Evolutionary conservation across 495 filamentous ascomycete genomes (phyloP).

Genomic region (Evansstolkia leycettana): DNA sequence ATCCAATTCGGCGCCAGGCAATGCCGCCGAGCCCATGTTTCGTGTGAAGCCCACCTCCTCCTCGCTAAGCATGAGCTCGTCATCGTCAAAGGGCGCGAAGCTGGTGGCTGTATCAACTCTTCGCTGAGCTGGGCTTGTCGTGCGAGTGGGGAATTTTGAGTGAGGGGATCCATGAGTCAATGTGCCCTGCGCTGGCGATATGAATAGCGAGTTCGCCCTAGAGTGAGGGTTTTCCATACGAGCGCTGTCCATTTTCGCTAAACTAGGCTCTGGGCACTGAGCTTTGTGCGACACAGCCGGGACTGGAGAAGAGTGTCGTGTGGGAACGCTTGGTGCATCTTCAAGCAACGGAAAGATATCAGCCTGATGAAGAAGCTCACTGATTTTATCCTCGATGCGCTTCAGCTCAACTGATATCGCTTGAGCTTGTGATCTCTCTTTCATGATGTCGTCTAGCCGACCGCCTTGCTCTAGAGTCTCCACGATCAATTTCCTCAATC

Average conservation of each 20-base stretch:
- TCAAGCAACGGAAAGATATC: slow-evolving; percentile 3
- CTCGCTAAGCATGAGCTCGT: slow-evolving; percentile 7
- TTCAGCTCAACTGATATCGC: slow-evolving; percentile 22
- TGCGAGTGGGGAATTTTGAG: not conserved
- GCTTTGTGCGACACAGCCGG: not conserved
- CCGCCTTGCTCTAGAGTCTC: slow-evolving; percentile 22
- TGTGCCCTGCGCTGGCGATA: not conserved
- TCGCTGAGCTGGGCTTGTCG: slow-evolving; percentile 1
- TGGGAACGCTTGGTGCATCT: not conserved
- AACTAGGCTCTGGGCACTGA: not conserved
- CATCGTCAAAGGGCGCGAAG: slow-evolving; percentile 7
- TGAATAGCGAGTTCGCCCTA: not conserved
- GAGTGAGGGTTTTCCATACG: not conserved
- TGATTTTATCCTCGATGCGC: slow-evolving; percentile 19
- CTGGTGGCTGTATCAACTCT: slow-evolving; percentile 1
- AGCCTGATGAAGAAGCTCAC: slow-evolving; percentile 15
- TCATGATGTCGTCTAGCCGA: slow-evolving; percentile 19
- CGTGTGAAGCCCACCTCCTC: slow-evolving; percentile 29
- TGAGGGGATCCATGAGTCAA: too few species aligned
- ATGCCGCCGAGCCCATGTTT: slow-evolving; percentile 32
- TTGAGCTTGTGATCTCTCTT: slow-evolving; percentile 24
- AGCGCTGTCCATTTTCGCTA: not conserved
- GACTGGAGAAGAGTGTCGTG: not conserved
- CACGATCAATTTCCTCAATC: slow-evolving; percentile 23
- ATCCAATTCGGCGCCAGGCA: slow-evolving; percentile 26